Conservation (phyloP, 2,329 filamentous ascomycete genomes). For the Chaetothyriales sp. region DNA sequence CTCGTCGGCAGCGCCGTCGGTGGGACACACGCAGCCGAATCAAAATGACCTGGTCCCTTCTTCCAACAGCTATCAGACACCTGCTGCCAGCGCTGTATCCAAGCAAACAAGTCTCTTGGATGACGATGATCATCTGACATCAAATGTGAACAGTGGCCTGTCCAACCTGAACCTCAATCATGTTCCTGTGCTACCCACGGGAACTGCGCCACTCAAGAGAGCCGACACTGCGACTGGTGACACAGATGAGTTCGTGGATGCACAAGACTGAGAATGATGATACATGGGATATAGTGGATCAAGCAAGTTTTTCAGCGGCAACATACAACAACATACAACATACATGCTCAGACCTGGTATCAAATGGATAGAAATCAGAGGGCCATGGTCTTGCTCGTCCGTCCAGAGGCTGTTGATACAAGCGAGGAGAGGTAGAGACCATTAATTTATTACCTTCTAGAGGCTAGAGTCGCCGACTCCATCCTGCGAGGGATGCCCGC, state of each 20-base stretch:
- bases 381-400: neutral
- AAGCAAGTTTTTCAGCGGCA: neutral
- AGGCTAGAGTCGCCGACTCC: too few relatives aligned
- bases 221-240: slow-evolving; percentile 26
- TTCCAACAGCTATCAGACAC: neutral
- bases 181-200: slow-evolving; percentile 11
- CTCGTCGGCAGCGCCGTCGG: slow-evolving; percentile 9
- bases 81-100: neutral
- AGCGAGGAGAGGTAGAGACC: too few relatives aligned
- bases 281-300: neutral
- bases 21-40: slow-evolving; percentile 4
- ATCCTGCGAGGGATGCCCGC: too few relatives aligned
- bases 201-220: slow-evolving; percentile 20
- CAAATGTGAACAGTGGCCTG: slow-evolving; percentile 10
- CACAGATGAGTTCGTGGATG: slow-evolving; percentile 31
- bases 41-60: slow-evolving; percentile 6
- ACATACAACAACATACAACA: neutral
- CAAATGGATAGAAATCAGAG: neutral
- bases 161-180: slow-evolving; percentile 17
- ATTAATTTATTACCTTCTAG: too few relatives aligned
- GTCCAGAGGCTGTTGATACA: too few relatives aligned
- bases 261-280: slow-evolving; percentile 15
- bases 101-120: slow-evolving; percentile 12
- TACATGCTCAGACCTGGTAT: neutral
- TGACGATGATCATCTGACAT: slow-evolving; percentile 9